Evolutionary conservation across 108 stramenopile species (phyloP), one percentile per base, ranked within the genome.

Genomic region (Cyclotella atomus): DNA sequence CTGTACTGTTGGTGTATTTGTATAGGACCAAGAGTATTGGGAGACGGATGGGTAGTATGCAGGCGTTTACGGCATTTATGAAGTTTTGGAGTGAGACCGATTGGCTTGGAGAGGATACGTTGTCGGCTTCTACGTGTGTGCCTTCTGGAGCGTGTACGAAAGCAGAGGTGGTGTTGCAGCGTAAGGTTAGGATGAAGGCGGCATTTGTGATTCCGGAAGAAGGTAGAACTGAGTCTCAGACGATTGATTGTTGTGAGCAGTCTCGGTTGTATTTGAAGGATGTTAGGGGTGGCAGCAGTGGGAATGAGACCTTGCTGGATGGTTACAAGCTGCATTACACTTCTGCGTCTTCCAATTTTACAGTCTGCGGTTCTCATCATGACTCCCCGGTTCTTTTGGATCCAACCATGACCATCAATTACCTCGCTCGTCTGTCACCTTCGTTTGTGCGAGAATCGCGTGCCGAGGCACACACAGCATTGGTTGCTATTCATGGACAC

Each of bases 371-470:
- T 65, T 33, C 29, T 25, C 68, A 75, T 57, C 25, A 49, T 43
- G 84, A 75, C 29, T 72, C 84, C 6, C 90, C 93, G 2, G 85
- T 92, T 19, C 75, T 95, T 44, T 68, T 95, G 54, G 91, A 95
- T 84, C 80, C 89, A 2, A 80, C 94, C n/a, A 87, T 92, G 89
- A 83, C 83, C 0, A 75, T 84, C 54, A 95, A 95, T 70, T 92
- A 87, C 64, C 70, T 92, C 20, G 91, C 91, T 17, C 71, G 83
- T n/a, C 70, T 91, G 0, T 92, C 94, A 2, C 89, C 90, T 8
- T 83, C 86, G 27, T 92, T 85, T 57, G 89, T 85, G 47, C 71
- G 83, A 19, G 69, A 80, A 23, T 63, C 89, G 3, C 86, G 84
- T 53, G 66, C 60, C 29, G 86, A 95, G 71, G 88, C 94, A 8